Conservation (phyloP, 495 filamentous ascomycete genomes). For the Talaromyces proteolyticus region DNA sequence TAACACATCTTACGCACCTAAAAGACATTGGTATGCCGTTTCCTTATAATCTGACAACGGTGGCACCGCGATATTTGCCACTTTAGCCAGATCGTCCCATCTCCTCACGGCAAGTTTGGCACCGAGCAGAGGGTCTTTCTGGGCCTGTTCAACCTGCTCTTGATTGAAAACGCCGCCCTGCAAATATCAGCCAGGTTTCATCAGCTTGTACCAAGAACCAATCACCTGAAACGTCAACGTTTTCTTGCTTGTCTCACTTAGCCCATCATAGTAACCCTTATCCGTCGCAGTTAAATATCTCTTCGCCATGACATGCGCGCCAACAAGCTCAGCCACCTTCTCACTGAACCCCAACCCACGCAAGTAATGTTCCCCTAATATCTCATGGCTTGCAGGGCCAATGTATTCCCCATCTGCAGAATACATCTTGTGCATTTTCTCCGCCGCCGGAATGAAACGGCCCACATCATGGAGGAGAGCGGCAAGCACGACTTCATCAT, state of each 20-base stretch:
- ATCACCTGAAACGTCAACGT: slow-evolving; percentile 30
- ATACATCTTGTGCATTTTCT: slow-evolving; percentile 19
- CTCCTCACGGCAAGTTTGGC: slow-evolving; percentile 27
- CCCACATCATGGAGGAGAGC: slow-evolving; percentile 38
- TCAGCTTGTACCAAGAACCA: neutral
- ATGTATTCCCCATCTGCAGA: slow-evolving; percentile 19
- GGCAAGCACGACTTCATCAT: slow-evolving; percentile 28
- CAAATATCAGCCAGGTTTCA: neutral
- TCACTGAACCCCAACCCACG: slow-evolving; percentile 29
- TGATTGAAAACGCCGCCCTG: slow-evolving; percentile 27
- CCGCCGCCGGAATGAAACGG: slow-evolving; percentile 28
- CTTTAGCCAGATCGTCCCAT: slow-evolving; percentile 36
- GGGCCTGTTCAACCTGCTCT: slow-evolving; percentile 20
- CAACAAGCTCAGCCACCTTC: slow-evolving; percentile 29
- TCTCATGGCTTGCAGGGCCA: slow-evolving; percentile 31
- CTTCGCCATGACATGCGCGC: slow-evolving; percentile 36
- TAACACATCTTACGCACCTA: slow-evolving; percentile 13
- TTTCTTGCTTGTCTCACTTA: slow-evolving; percentile 31
- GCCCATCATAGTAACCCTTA: slow-evolving; percentile 23
- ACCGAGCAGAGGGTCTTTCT: slow-evolving; percentile 22
- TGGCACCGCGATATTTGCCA: slow-evolving; percentile 18
- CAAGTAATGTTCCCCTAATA: slow-evolving; percentile 31
- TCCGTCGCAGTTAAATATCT: slow-evolving; percentile 35
- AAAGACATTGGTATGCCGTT: slow-evolving; percentile 14
- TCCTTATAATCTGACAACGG: slow-evolving; percentile 16